Conservation (phyloP, 257 asterid genomes). For the Nicotiana paniculata region DNA sequence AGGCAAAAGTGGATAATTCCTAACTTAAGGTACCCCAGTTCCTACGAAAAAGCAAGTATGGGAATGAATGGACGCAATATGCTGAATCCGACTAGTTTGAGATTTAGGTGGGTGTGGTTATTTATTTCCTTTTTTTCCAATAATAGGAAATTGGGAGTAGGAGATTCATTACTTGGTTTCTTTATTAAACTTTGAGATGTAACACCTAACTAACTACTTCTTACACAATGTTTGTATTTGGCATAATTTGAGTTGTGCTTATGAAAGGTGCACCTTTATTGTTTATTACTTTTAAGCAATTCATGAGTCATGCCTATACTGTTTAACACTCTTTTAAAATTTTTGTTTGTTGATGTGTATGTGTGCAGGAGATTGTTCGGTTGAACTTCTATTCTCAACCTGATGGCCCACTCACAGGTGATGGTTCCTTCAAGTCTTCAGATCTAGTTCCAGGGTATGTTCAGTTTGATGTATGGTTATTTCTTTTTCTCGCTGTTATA, state of each 20-base stretch:
- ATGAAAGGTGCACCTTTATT: neutral
- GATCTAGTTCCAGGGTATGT: conserved; percentile 82
- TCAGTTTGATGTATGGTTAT: neutral
- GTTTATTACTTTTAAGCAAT: neutral
- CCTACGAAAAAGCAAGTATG: neutral
- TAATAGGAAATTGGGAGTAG: neutral
- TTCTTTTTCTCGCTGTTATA: neutral
- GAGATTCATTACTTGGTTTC: neutral
- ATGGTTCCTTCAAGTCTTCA: conserved; percentile 69
- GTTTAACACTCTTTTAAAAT: neutral
- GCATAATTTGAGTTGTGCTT: neutral
- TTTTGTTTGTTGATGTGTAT: conserved; percentile 10
- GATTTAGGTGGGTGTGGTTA: neutral
- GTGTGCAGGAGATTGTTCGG: conserved; percentile 50
- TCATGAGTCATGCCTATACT: neutral
- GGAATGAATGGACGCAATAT: neutral
- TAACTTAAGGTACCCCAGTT: neutral
- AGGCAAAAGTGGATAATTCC: neutral
- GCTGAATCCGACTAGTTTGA: neutral
- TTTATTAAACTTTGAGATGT: neutral
- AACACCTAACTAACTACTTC: neutral
- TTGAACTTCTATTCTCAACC: conserved; percentile 86
- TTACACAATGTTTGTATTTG: neutral
- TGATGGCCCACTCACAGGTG: conserved; percentile 84
- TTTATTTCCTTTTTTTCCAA: neutral